phyloP scores from a whole-genome alignment of 139 green algal genomes.

The Trebouxia sp. region DNA sequence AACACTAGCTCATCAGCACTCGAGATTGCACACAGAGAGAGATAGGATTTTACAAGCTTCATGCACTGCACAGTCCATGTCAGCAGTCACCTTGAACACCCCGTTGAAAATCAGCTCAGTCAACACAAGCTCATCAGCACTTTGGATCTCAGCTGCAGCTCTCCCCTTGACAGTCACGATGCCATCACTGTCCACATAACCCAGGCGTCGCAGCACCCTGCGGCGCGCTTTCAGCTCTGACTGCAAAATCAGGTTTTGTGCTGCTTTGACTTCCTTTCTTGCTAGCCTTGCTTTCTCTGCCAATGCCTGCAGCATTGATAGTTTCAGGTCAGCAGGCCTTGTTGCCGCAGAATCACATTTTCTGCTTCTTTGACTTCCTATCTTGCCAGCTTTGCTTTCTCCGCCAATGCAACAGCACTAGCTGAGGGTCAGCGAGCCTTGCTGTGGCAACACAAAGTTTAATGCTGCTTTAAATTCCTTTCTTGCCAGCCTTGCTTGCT shows the following conservation, averaged over 20 bases:
- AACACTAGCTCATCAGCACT: too few species aligned
- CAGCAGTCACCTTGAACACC: slow-evolving; percentile 59
- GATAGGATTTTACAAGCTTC: background rate
- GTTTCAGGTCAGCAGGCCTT: background rate
- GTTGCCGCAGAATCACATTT: too few species aligned
- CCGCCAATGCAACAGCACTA: too few species aligned
- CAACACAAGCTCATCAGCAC: slow-evolving; percentile 78
- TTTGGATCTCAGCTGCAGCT: slow-evolving; percentile 61
- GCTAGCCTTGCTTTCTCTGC: slow-evolving; percentile 46
- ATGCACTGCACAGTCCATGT: background rate
- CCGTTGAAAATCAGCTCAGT: slow-evolving; percentile 78
- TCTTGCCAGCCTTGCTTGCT: too few species aligned
- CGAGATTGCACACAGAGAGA: too few species aligned
- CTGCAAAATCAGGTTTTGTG: slow-evolving; percentile 64
- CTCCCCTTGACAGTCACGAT: slow-evolving; percentile 68
- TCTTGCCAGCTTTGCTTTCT: too few species aligned
- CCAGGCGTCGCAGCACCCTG: slow-evolving; percentile 70
- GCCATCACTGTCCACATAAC: slow-evolving; percentile 49
- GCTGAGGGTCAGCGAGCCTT: too few species aligned
- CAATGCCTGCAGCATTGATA: slow-evolving; percentile 30
- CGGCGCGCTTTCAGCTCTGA: slow-evolving; percentile 67
- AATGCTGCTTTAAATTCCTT: too few species aligned
- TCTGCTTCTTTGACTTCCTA: too few species aligned
- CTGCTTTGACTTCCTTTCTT: slow-evolving; percentile 54
- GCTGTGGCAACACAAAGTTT: too few species aligned